Evolutionary conservation across 2,329 filamentous ascomycete species (phyloP), one percentile per base, ranked within the genome.

Genomic region (Cladosporium oxysporum): DNA sequence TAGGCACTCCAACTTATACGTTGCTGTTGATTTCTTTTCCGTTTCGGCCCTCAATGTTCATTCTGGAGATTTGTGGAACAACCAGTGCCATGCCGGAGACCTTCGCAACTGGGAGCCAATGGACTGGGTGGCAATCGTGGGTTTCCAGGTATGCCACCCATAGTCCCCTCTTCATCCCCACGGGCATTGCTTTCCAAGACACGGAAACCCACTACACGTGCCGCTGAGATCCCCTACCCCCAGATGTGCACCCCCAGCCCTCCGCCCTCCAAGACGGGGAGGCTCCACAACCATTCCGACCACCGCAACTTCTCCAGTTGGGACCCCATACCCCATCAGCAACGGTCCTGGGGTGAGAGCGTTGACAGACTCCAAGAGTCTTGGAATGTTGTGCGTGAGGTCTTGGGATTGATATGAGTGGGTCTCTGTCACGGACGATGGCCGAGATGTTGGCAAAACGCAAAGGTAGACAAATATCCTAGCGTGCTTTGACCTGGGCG

Each of bases 1-100:
- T n/a, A 21, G 41, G n/a, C 41, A 47, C 41, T 47, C n/a, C 6
- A 47, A 47, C 4, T 47, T 47, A 47, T 47, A 47, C n/a, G n/a
- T 47, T n/a, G 41, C 41, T 47, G 41, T 47, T 3, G 41, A 47
- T 21, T 47, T 12, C 8, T 21, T 47, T 47, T 21, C 41, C 41
- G 41, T 23, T 21, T 23, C 41, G 8, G 3, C n/a, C 8, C n/a
- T 47, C 41, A 47, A n/a, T 8, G 5, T 21, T 47, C n/a, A 47
- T 47, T 21, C n/a, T 47, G 41, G 41, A 47, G 41, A 47, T 47
- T 21, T 47, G 41, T 47, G 41, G 41, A 47, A 21, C 41, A 47
- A 21, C 8, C 41, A 47, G 18, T 47, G 57, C 57, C 57, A 59
- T 59, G 57, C 57, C 57, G 57, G 57, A n/a, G 57, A 44, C 37